A percentile compares a stretch with the other conserved stretches of the same genome.
phyloP scores from a whole-genome alignment of 129 eudicot genomes.

The Centaurea solstitialis region DNA sequence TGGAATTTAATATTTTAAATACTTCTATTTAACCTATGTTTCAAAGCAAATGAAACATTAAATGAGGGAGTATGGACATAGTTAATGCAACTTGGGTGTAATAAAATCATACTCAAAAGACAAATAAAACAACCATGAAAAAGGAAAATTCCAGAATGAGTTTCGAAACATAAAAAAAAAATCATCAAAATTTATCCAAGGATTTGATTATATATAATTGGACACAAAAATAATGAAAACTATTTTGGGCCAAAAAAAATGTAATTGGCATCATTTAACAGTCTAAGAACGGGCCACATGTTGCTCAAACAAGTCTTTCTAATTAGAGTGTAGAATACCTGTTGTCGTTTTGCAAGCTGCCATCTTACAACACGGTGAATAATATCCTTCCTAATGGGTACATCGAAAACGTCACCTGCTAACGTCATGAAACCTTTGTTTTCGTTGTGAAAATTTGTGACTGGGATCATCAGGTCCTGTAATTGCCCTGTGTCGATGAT shows the following conservation, averaged over 20 bases:
- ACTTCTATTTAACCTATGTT: neutral
- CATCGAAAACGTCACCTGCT: conserved; percentile 95
- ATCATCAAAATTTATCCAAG: neutral
- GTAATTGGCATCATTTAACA: neutral
- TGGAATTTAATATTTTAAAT: neutral
- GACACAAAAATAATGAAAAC: neutral
- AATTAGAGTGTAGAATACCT: conserved; percentile 40
- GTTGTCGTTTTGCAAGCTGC: conserved; percentile 98
- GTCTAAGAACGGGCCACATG: neutral
- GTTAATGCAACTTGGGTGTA: neutral
- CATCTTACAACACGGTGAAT: conserved; percentile 97
- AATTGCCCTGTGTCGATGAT: conserved; percentile 49
- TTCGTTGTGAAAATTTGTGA: conserved; percentile 77
- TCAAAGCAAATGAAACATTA: neutral
- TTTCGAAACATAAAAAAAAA: neutral
- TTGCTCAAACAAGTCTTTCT: neutral
- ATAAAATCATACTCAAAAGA: neutral
- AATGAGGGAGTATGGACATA: neutral
- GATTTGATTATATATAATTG: neutral
- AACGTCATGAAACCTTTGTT: conserved; percentile 87
- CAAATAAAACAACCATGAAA: neutral
- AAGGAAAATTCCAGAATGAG: neutral
- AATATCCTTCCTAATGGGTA: conserved; percentile 92
- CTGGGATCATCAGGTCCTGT: conserved; percentile 84
- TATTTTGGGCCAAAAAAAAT: neutral